Base-by-base conservation (phyloP, 495 filamentous ascomycete genomes). In the Penicillium atrosanguineum region DNA sequence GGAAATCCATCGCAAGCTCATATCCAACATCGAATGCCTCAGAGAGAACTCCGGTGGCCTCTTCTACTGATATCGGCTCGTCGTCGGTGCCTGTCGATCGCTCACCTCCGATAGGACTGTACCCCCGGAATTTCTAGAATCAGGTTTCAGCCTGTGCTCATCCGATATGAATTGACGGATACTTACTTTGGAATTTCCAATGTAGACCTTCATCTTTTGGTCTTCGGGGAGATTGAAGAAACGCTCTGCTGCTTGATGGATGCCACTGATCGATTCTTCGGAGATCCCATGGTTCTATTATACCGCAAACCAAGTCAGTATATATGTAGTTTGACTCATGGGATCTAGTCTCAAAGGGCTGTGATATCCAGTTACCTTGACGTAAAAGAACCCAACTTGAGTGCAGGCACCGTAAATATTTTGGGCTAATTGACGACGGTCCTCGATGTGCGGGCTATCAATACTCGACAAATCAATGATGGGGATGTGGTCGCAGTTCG, bases 371-470 rank as follows among this genome's bases (percentile, higher is more conserved):
- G n/a, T 16, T 50, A 71, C 69, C 59, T 70, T 70, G 25, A 83
- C 73, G 28, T 82, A 79, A 59, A 85, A 83, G 63, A 86, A 85
- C 0, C 82, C 81, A 26, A 79, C 78, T 6, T 72, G 69, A 0
- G 69, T 70, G 49, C 80, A 83, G 2, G 79, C 80, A 40, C 75
- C 68, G 29, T 66, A 68, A 21, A 84, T 66, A 21, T 68, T 52
- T 16, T 53, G 61, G 6, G 76, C 72, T 1, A 80, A 61, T 29
- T 55, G 44, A 57, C 68, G 59, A 0, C 70, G 65, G 14, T 67
- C 61, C 36, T 67, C 47, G 3, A 70, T 26, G 26, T 61, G 20
- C 1, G 63, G 45, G 44, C 72, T 70, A 21, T 60, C 52, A 6
- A 79, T 34, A 12, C 48, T 44, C 0, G 69, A 42, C 1, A 75